phyloP scores from a whole-genome alignment of 768 basidiomycete genomes.

The Psilocybe sp. region DNA sequence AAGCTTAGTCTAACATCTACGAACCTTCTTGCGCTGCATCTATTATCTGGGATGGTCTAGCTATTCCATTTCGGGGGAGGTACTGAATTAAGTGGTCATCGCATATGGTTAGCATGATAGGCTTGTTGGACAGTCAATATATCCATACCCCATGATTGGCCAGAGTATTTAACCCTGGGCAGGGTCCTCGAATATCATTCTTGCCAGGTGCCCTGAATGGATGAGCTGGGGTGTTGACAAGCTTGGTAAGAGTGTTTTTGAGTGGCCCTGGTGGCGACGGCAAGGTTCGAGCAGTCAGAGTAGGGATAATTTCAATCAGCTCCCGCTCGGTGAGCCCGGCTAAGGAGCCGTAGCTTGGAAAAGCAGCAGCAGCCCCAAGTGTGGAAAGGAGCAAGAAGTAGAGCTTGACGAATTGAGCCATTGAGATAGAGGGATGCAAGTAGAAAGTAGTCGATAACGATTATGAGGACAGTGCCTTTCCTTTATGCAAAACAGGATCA shows the following conservation, averaged over 20 bases:
- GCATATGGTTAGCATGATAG: not conserved
- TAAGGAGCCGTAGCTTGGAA: conserved; percentile 21
- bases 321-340: conserved; percentile 20
- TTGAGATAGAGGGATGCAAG: no score
- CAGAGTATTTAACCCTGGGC: conserved; percentile 19
- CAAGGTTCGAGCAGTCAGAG: conserved; percentile 1
- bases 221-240: conserved; percentile 17
- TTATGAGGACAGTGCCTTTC: no score
- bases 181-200: conserved; percentile 13
- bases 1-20: no score
- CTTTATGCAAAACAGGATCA: no score
- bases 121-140: not conserved
- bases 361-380: conserved; percentile 7
- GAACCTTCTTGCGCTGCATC: no score
- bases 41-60: no score
- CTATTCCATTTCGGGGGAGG: not conserved
- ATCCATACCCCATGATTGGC: conserved; percentile 17
- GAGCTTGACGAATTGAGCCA: no score
- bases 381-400: no score
- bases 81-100: conserved; percentile 8
- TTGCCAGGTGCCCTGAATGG: conserved; percentile 14
- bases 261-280: conserved; percentile 13
- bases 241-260: conserved; percentile 14
- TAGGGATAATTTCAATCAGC: conserved; percentile 14
- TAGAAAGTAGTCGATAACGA: no score